Evolutionary conservation across 176 grass and related monocot genomes (phyloP).

Genomic region (Guadua angustifolia): DNA sequence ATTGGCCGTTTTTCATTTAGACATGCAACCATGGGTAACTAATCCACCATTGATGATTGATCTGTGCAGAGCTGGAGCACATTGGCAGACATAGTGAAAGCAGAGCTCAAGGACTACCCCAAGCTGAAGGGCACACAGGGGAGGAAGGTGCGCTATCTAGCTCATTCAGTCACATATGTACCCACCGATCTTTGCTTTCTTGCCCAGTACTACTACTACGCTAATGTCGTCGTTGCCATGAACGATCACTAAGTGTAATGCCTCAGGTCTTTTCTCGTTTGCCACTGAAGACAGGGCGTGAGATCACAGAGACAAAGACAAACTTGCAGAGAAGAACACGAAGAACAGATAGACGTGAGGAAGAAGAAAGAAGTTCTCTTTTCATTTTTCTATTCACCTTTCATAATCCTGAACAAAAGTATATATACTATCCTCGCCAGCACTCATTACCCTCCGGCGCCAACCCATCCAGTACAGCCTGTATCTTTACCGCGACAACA

Average conservation of each 20-base stretch:
- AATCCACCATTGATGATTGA: not conserved
- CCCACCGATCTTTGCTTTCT: not conserved
- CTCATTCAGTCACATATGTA: not conserved
- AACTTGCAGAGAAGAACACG: no score
- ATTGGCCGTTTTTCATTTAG: not conserved
- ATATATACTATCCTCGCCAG: no score
- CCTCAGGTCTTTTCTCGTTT: no score
- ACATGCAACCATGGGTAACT: not conserved
- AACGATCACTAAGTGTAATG: constrained; percentile 15
- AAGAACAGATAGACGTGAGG: no score
- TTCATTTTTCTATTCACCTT: no score
- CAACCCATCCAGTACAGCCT: no score
- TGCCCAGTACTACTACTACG: not conserved
- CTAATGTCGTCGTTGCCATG: not conserved
- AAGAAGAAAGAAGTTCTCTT: no score
- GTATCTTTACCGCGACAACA: no score
- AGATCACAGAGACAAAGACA: no score
- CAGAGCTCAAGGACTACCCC: constrained; percentile 75
- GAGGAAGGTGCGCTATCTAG: constrained; percentile 43
- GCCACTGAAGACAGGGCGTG: no score
- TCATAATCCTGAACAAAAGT: no score
- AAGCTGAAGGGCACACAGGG: constrained; percentile 70
- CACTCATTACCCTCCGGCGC: no score
- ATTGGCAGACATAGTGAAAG: constrained; percentile 64
- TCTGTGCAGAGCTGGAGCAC: constrained; percentile 69